Base-by-base conservation (phyloP, 176 grass and related monocot genomes). In the Ampelocalamus luodianensis region DNA sequence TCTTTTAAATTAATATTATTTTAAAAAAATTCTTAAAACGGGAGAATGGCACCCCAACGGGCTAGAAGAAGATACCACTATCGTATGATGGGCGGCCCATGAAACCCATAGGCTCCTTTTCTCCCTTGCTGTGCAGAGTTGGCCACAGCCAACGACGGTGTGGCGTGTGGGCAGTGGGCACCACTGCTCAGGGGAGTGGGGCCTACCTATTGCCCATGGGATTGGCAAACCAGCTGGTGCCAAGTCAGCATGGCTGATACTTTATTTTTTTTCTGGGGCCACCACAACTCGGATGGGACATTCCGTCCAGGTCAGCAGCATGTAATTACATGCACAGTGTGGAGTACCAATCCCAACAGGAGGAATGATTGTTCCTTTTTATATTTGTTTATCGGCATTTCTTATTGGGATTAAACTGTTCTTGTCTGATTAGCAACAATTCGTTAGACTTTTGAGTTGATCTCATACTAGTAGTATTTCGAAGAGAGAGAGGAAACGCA, bases 201-300 rank as follows among this genome's bases (percentile, higher is more conserved):
- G 5, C 67, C 87, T 9, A 60, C 67, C 6, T 69, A 49, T 62
- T 67, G 61, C 18, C 49, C 6, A 2, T 69, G 40, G 68, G 50
- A 32, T 53, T 75, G 71, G 61, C 81, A 56, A 44, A 72, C 75
- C 68, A 89, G 48, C 87, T 85, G 50, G 38, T 24, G 49, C 68
- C 87, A 89, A 80, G 49, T 85, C 85, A 82, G 85, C 78, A 67
- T 14, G 16, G 36, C 13, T 17, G 59, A 7, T 74, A 67, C 40
- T 81, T 66, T 67, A 56, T 26, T 48, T 77, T 48, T 77, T 37
- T 46, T 38, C 6, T 18, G 40, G 79, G 51, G 1, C 86, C 79
- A 76, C 70, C 79, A 49, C 71, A 17, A 43, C 24, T n/a, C 37
- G 37, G 59, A 75, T 67, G 63, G 86, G 86, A 77, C 86, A 59